These are phyloP conservation scores for Macrocystidia cucumis DNA, from an alignment of 1,284 basidiomycete genomes.

Conservation along the genomic window DNA sequence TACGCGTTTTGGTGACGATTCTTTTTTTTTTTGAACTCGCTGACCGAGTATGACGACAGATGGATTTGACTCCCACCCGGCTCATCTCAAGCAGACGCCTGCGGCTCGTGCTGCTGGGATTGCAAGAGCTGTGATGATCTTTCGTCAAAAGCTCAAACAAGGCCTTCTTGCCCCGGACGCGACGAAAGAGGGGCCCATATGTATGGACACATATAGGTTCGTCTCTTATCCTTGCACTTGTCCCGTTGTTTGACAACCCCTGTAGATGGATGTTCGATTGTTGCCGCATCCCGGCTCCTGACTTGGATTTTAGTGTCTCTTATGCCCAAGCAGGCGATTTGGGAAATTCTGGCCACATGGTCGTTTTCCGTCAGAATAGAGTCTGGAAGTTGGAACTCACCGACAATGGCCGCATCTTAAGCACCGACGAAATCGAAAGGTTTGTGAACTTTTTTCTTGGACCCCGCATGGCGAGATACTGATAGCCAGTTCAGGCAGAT, in stretches of 20 bases:
- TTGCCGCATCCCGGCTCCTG: constrained; percentile 70
- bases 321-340: constrained; percentile 54
- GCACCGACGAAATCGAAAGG: constrained; percentile 64
- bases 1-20: constrained; percentile 23
- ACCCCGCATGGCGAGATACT: neutral
- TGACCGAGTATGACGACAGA: constrained; percentile 30
- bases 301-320: constrained; percentile 72
- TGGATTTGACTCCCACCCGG: constrained; percentile 65
- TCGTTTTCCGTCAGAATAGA: constrained; percentile 72
- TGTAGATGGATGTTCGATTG: constrained; percentile 90
- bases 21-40: no score
- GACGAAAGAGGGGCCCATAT: constrained; percentile 68
- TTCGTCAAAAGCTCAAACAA: constrained; percentile 58
- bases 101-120: constrained; percentile 69
- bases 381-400: constrained; percentile 69
- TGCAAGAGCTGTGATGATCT: constrained; percentile 64
- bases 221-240: constrained; percentile 1
- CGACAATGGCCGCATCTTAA: constrained; percentile 50
- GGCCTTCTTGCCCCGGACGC: constrained; percentile 68
- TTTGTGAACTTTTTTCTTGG: no score
- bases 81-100: constrained; percentile 48
- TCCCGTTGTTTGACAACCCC: neutral
- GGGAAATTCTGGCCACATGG: constrained; percentile 68
- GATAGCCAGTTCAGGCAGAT: constrained; percentile 47
- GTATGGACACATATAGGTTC: constrained; percentile 86